phyloP scores from a whole-genome alignment of 352 stramenopile species.

The Thraustotheca clavata region DNA sequence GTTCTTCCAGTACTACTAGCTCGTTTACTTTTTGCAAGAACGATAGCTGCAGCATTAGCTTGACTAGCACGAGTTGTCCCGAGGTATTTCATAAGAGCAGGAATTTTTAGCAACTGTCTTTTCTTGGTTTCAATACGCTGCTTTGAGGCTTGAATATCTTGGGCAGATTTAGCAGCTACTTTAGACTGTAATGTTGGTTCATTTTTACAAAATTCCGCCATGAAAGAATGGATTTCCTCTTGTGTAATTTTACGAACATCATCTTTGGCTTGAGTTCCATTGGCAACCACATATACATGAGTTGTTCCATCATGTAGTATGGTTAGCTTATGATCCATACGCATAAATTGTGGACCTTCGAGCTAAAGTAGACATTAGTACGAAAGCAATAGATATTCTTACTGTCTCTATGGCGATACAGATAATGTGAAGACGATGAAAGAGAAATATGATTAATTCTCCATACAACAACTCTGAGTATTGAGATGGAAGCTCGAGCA shows the following conservation, averaged over 20 bases:
- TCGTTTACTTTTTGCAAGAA: neutral
- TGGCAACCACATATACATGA: conserved; percentile 65
- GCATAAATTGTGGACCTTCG: conserved; percentile 53
- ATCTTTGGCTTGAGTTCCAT: conserved; percentile 42
- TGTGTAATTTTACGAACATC: conserved; percentile 45
- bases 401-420: neutral
- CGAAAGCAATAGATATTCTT: neutral
- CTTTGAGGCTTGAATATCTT: conserved; percentile 47
- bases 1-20: neutral
- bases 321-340: conserved; percentile 68
- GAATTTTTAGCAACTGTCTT: conserved; percentile 53
- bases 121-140: conserved; percentile 22
- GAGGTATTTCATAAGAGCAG: conserved; percentile 27
- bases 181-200: conserved; percentile 34
- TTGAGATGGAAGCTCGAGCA: conserved; percentile 61
- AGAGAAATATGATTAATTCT: conserved; percentile 64
- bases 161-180: conserved; percentile 29
- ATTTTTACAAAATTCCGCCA: conserved; percentile 35
- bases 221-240: conserved; percentile 62
- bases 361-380: neutral
- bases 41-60: neutral
- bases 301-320: conserved; percentile 56
- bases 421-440: conserved; percentile 28
- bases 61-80: neutral
- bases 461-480: conserved; percentile 69